A percentile compares a stretch with the other conserved stretches of the same genome.
phyloP scores from a whole-genome alignment of 1,284 basidiomycete species.

The Spongispora temasekensis region DNA sequence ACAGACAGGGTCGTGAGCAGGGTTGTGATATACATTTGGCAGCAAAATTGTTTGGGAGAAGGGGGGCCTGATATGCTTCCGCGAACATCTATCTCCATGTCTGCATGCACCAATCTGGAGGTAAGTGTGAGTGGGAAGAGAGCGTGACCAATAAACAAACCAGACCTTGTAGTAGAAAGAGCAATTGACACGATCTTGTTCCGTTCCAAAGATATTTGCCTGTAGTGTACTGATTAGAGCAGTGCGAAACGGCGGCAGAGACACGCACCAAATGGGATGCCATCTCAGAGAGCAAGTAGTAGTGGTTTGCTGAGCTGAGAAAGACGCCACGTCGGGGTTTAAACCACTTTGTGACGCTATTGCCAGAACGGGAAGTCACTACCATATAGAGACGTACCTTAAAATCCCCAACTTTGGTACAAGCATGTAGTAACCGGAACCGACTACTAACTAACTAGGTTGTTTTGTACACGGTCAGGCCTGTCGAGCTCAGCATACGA shows the following conservation, averaged over 20 bases:
- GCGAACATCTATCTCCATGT: slow-evolving; percentile 94
- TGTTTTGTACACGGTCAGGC: too few relatives aligned
- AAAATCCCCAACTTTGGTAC: too few relatives aligned
- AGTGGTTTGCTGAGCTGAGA: slow-evolving; percentile 1
- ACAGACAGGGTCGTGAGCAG: slow-evolving; percentile 89
- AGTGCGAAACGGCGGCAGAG: not conserved
- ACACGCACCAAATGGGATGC: slow-evolving; percentile 61
- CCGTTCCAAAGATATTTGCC: slow-evolving; percentile 87
- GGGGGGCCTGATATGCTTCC: slow-evolving; percentile 97
- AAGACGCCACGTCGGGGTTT: slow-evolving; percentile 32
- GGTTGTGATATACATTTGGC: slow-evolving; percentile 99
- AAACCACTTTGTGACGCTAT: too few relatives aligned
- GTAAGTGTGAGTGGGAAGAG: slow-evolving; percentile 12
- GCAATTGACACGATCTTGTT: slow-evolving; percentile 93
- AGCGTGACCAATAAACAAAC: slow-evolving; percentile 26
- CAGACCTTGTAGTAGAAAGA: slow-evolving; percentile 95
- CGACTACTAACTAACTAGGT: too few relatives aligned
- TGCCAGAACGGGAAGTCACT: too few relatives aligned
- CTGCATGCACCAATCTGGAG: slow-evolving; percentile 89
- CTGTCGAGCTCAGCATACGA: too few relatives aligned
- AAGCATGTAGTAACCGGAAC: too few relatives aligned
- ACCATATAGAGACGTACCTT: too few relatives aligned
- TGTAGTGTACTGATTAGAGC: slow-evolving; percentile 30
- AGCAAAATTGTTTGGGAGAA: slow-evolving; percentile 97
- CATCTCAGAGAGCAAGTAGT: slow-evolving; percentile 40